phyloP scores from a whole-genome alignment of 208 protist species.

The Acanthamoeba castellanii region DNA sequence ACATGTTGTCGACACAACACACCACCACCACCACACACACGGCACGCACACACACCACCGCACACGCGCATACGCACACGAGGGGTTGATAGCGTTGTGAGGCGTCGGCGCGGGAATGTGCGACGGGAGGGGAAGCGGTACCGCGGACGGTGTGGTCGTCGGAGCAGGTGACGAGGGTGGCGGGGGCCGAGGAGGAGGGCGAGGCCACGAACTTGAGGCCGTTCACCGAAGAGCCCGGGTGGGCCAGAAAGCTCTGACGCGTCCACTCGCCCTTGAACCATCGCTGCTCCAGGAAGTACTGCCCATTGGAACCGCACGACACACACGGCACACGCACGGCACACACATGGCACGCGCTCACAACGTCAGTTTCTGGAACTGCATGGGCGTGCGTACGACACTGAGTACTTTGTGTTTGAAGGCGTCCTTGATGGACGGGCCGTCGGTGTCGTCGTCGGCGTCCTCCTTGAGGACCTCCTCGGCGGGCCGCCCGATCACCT shows the following conservation, averaged over 20 bases:
- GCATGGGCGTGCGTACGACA: no score
- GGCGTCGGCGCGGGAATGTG: no score
- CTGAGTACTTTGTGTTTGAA: not conserved
- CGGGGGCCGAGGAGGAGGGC: not conserved
- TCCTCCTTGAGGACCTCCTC: not conserved
- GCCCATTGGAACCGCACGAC: not conserved
- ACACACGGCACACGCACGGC: no score
- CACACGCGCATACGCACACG: no score
- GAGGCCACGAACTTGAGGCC: slow-evolving; percentile 33
- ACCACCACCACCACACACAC: not conserved
- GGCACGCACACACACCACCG: not conserved
- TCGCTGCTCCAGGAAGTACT: slow-evolving; percentile 20
- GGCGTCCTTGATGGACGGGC: not conserved
- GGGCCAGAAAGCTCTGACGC: not conserved
- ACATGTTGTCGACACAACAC: no score
- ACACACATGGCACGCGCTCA: not conserved
- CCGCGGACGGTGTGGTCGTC: slow-evolving; percentile 39
- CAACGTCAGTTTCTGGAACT: not conserved
- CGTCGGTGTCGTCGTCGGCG: not conserved
- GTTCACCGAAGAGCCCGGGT: not conserved
- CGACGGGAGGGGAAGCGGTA: not conserved
- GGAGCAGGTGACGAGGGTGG: slow-evolving; percentile 29
- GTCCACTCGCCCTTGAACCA: slow-evolving; percentile 36
- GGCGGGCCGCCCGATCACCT: not conserved
- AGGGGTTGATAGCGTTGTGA: no score